Conservation (phyloP, 371 early-diverging fungal genomes). For the Mortierella sp. region DNA sequence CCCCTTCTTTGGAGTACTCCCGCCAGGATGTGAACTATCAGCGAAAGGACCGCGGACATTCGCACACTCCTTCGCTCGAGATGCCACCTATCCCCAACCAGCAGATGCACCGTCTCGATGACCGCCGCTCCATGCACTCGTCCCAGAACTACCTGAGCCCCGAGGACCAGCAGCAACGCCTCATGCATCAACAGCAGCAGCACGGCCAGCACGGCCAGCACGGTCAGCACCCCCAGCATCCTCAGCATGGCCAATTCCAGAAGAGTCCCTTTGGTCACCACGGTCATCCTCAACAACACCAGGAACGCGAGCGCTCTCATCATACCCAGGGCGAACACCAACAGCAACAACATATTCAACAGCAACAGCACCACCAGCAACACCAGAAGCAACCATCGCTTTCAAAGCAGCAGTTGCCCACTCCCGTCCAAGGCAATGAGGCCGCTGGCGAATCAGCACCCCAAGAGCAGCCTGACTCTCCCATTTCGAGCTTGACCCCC, state of each 20-base stretch:
- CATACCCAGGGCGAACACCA: slow-evolving; percentile 22
- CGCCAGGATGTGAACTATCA: slow-evolving; percentile 29
- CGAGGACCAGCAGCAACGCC: slow-evolving; percentile 19
- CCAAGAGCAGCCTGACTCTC: slow-evolving; percentile 42
- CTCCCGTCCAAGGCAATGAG: slow-evolving; percentile 7
- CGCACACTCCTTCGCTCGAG: slow-evolving; percentile 54
- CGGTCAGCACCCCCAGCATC: neutral
- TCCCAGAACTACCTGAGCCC: slow-evolving; percentile 5
- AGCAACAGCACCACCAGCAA: slow-evolving; percentile 21
- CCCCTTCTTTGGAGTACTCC: slow-evolving; percentile 46
- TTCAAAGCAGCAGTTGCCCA: slow-evolving; percentile 1
- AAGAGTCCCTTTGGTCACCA: slow-evolving; percentile 24
- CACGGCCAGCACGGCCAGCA: slow-evolving; percentile 58
- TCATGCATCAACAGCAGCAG: slow-evolving; percentile 19
- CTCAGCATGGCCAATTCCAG: slow-evolving; percentile 25
- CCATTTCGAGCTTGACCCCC: slow-evolving; percentile 47
- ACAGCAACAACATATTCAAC: slow-evolving; percentile 21
- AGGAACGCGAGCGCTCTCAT: slow-evolving; percentile 21
- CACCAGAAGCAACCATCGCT: slow-evolving; percentile 14
- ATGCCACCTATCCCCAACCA: slow-evolving; percentile 54
- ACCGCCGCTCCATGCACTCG: slow-evolving; percentile 23
- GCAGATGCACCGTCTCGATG: slow-evolving; percentile 48
- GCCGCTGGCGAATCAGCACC: neutral
- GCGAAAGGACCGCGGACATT: slow-evolving; percentile 53
- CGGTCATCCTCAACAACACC: slow-evolving; percentile 25